Percentiles rank a stretch among this genome's conserved stretches.
These are phyloP conservation scores for Ananas comosus DNA, from an alignment of 176 grass and related monocot species.

Conservation along the genomic window DNA sequence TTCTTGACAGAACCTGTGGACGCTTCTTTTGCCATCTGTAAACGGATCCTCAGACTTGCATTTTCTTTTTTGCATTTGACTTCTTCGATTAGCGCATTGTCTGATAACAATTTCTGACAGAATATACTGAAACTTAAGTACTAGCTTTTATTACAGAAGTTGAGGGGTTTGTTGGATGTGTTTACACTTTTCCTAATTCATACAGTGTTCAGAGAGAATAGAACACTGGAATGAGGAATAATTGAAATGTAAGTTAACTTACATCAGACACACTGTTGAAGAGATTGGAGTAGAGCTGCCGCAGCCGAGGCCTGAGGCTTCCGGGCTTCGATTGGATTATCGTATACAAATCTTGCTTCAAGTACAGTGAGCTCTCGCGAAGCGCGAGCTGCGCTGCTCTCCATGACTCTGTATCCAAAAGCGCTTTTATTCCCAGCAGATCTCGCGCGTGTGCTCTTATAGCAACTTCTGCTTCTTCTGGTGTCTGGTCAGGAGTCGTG, in stretches of 20 bases:
- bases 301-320: constrained; percentile 26
- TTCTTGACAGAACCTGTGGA: too few relatives aligned
- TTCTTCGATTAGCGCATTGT: too few relatives aligned
- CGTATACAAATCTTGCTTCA: constrained; percentile 84
- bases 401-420: constrained; percentile 70
- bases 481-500: constrained; percentile 44
- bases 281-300: constrained; percentile 64
- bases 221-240: neutral
- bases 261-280: constrained; percentile 68
- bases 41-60: too few relatives aligned
- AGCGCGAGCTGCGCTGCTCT: constrained; percentile 47
- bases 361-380: constrained; percentile 37
- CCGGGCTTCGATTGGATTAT: constrained; percentile 61
- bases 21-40: too few relatives aligned
- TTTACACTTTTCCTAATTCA: too few relatives aligned
- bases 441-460: constrained; percentile 48
- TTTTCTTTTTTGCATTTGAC: too few relatives aligned
- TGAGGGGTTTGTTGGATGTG: too few relatives aligned
- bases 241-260: neutral
- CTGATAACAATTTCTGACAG: too few relatives aligned
- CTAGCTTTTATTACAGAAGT: too few relatives aligned
- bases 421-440: constrained; percentile 45
- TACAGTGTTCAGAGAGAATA: neutral
- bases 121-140: too few relatives aligned
- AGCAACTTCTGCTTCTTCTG: constrained; percentile 51